Evolutionary conservation across 176 grass and related monocot species (phyloP), one percentile per base, ranked within the genome.

Genomic region (Oryza glumipatula): DNA sequence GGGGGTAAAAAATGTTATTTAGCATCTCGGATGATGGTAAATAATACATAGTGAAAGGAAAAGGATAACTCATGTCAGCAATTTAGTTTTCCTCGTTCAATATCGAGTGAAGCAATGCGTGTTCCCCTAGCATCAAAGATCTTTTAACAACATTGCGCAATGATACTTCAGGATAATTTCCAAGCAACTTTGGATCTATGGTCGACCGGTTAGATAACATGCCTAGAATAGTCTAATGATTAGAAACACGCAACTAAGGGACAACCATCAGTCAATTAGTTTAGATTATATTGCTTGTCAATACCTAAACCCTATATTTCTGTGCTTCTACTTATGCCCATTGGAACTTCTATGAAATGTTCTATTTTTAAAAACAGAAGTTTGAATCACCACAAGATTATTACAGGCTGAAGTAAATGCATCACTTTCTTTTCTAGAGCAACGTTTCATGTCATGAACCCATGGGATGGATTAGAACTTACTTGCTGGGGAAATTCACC

Each of bases 401-500:
- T 41, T 41, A 41, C 39, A 41, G 8, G 39, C 39, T 41, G 7
- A 8, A 41, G 39, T 41, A 41, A 41, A 41, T 41, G 39, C 39
- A 41, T 41, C 7, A 41, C 47, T 49, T 49, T 21, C n/a, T n/a
- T 58, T 15, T 58, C 10, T 51, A 32, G 9, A 77, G 33, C 11
- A 76, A 81, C 11, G 0, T 77, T 52, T 39, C 32, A 46, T 9
- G 70, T 33, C 72, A 6, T 47, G 15, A 36, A 16, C 33, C 1
- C 10, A 60, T 66, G 45, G 67, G 38, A 68, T 66, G 11, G 11
- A 19, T 9, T 70, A 43, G 43, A 51, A 88, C 89, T 86, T 94
- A 97, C 95, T 84, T 97, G 95, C 58, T 97, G 95, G 72, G 95
- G 92, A 81, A 97, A 97, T 71, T 97, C 95, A 54, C 90, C 95